Conservation (phyloP, 2,329 filamentous ascomycete genomes). For the Penicillium sp. region DNA sequence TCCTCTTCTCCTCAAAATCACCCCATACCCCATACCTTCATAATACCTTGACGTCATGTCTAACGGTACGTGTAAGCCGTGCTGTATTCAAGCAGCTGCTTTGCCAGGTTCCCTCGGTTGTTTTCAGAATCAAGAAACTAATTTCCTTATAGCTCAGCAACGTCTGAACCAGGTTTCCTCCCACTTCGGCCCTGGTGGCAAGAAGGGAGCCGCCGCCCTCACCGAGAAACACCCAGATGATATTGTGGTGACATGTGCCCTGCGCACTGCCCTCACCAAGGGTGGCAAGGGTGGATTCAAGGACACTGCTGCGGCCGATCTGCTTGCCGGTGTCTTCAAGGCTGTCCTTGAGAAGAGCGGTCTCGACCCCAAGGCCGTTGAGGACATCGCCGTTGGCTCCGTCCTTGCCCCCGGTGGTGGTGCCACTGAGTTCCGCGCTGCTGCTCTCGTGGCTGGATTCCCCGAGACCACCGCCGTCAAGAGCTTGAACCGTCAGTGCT, state of each 20-base stretch:
- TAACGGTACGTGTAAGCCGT: conserved; percentile 37
- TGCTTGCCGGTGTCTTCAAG: conserved; percentile 81
- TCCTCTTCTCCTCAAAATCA: not conserved
- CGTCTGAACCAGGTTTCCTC: conserved; percentile 61
- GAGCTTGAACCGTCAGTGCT: conserved; percentile 91
- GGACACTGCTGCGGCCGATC: conserved; percentile 83
- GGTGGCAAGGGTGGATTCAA: conserved; percentile 94
- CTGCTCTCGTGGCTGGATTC: conserved; percentile 87
- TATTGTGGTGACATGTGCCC: conserved; percentile 87
- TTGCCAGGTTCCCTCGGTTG: not conserved
- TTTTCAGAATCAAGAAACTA: not conserved
- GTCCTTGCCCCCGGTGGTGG: conserved; percentile 92
- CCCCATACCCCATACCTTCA: conserved; percentile 1
- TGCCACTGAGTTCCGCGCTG: conserved; percentile 95
- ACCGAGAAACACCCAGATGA: conserved; percentile 60
- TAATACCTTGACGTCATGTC: conserved; percentile 42
- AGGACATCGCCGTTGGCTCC: conserved; percentile 89
- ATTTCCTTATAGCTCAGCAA: conserved; percentile 51
- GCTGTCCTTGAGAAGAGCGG: conserved; percentile 79
- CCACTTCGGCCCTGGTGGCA: conserved; percentile 51
- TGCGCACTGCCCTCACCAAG: conserved; percentile 89
- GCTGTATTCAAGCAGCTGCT: conserved; percentile 8
- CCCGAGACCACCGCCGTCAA: conserved; percentile 82
- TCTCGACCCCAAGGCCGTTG: conserved; percentile 84
- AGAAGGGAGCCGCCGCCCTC: conserved; percentile 39